Conservation (phyloP, 2,329 filamentous ascomycete genomes). For the Gyromitra esculenta region DNA sequence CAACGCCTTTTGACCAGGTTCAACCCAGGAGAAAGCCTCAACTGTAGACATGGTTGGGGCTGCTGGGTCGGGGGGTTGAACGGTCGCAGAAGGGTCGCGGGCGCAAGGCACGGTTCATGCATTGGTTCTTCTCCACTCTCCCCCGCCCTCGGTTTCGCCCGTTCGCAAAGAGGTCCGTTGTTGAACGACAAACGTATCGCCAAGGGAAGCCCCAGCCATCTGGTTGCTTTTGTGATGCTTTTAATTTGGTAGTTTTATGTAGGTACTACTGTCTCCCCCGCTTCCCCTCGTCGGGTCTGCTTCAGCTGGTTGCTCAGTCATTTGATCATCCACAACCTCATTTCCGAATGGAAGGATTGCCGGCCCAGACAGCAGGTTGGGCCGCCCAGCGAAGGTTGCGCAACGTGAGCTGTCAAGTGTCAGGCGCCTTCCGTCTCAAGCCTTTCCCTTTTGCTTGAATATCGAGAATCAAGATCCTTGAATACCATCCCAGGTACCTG, state of each 20-base stretch:
- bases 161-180: slow-evolving; percentile 51
- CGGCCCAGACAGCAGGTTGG: slow-evolving; percentile 52
- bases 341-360: slow-evolving; percentile 52
- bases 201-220: slow-evolving; percentile 48
- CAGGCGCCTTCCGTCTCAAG: slow-evolving; percentile 55
- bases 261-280: slow-evolving; percentile 47
- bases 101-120: slow-evolving; percentile 54
- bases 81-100: slow-evolving; percentile 53
- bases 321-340: slow-evolving; percentile 54
- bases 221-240: slow-evolving; percentile 51
- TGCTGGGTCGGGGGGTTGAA: slow-evolving; percentile 51
- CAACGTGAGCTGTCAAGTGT: slow-evolving; percentile 56
- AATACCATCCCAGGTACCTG: slow-evolving; percentile 49
- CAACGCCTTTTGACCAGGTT: slow-evolving; percentile 52
- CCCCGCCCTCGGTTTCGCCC: slow-evolving; percentile 51
- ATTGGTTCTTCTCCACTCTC: slow-evolving; percentile 51
- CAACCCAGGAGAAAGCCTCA: slow-evolving; percentile 49
- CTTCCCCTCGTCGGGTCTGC: slow-evolving; percentile 51
- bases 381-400: slow-evolving; percentile 52
- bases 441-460: slow-evolving; percentile 51
- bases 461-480: slow-evolving; percentile 53
- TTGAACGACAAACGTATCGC: slow-evolving; percentile 37
- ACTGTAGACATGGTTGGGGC: slow-evolving; percentile 52
- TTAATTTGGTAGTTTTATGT: slow-evolving; percentile 48
- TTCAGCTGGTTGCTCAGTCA: slow-evolving; percentile 53